These are phyloP conservation scores for fission yeast (Schizosaccharomyces pombe) DNA, from an alignment of 805 yeast genomes.

Conservation along the genomic window DNA sequence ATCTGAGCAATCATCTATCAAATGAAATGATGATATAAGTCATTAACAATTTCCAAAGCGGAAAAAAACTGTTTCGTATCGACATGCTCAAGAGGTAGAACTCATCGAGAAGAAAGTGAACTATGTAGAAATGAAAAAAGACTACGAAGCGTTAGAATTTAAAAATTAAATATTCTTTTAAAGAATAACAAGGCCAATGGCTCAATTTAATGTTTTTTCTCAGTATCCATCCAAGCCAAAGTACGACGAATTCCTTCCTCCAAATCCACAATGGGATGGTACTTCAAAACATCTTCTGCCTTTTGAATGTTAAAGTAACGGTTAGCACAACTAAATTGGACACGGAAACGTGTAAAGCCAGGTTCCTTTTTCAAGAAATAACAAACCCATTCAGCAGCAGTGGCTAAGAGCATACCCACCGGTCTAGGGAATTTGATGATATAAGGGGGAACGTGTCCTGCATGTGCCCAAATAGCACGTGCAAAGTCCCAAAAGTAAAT, in stretches of 20 bases:
- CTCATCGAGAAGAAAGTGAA: too few species aligned
- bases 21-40: too few species aligned
- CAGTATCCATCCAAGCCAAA: constrained; percentile 72
- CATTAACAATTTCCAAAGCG: too few species aligned
- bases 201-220: constrained; percentile 6
- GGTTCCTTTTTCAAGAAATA: constrained; percentile 60
- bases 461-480: constrained; percentile 90
- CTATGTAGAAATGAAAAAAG: too few species aligned
- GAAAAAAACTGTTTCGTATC: too few species aligned
- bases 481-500: constrained; percentile 93
- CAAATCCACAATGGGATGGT: constrained; percentile 52
- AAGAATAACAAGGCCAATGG: too few species aligned
- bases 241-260: constrained; percentile 64
- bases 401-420: constrained; percentile 63
- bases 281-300: constrained; percentile 58
- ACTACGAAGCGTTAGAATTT: too few species aligned
- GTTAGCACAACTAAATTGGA: constrained; percentile 70
- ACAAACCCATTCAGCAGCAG: constrained; percentile 52
- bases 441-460: constrained; percentile 53
- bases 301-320: constrained; percentile 82
- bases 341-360: constrained; percentile 89
- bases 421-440: constrained; percentile 49
- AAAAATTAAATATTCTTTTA: too few species aligned
- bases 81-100: too few species aligned
- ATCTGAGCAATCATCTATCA: too few species aligned